Evolutionary conservation across 139 green algal genomes (phyloP).

Genomic region (Limnomonas spitsbergensis): DNA sequence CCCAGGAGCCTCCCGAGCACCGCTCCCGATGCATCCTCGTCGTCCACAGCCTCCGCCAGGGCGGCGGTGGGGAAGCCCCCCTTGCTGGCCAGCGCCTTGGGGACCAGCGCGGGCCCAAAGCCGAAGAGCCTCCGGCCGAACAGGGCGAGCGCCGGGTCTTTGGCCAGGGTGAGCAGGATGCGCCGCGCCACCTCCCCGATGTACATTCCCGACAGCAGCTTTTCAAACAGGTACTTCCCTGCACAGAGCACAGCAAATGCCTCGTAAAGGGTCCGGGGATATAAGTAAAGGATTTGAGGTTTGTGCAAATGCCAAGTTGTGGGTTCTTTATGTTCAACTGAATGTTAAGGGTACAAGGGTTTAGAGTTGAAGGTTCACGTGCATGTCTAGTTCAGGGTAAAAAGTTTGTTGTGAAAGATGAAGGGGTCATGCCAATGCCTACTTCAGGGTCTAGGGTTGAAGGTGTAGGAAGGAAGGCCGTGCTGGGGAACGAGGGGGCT

Average conservation of each 20-base stretch:
- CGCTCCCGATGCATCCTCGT: too few relatives aligned
- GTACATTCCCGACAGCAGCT: constrained; percentile 86
- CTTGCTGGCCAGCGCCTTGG: background rate
- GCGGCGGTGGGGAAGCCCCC: constrained; percentile 36
- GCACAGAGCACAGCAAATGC: background rate
- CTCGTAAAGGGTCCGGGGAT: background rate
- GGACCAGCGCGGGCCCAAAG: background rate
- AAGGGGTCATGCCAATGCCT: too few relatives aligned
- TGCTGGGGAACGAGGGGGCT: too few relatives aligned
- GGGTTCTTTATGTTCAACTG: background rate
- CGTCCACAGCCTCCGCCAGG: constrained; percentile 48
- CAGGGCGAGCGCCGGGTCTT: background rate
- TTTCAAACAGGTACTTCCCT: constrained; percentile 81
- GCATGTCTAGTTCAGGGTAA: too few relatives aligned
- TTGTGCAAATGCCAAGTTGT: background rate
- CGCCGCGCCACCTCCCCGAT: constrained; percentile 80
- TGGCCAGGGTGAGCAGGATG: constrained; percentile 62
- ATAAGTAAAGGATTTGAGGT: background rate
- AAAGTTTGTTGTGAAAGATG: too few relatives aligned
- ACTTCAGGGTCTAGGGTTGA: too few relatives aligned
- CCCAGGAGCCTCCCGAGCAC: too few relatives aligned
- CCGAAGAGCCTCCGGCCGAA: background rate
- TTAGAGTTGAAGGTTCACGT: too few relatives aligned
- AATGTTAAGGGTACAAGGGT: too few relatives aligned
- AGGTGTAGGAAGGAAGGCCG: too few relatives aligned